Percentiles rank a stretch among this genome's conserved stretches.
Conservation (phyloP, 2,329 filamentous ascomycete species). For the Cytospora chrysosperma region DNA sequence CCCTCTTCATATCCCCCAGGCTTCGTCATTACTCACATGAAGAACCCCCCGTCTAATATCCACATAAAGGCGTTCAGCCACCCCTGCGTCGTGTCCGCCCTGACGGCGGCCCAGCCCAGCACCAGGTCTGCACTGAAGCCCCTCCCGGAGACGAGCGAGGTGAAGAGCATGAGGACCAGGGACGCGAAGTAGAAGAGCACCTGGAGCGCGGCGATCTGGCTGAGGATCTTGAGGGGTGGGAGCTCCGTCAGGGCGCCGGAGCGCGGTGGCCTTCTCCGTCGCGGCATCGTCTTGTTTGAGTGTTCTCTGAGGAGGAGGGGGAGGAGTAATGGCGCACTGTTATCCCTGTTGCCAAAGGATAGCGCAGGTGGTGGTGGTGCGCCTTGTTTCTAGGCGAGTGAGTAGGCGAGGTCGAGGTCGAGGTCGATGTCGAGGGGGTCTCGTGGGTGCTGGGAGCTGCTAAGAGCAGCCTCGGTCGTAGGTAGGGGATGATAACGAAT, state of each 20-base stretch:
- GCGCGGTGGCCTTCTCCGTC: constrained; percentile 57
- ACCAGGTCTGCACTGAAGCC: constrained; percentile 54
- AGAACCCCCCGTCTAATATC: constrained; percentile 55
- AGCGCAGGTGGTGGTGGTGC: neutral
- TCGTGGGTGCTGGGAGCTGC: neutral
- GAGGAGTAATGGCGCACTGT: neutral
- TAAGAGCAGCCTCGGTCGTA: neutral
- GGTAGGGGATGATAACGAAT: neutral
- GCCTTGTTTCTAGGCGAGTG: neutral
- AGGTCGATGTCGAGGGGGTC: neutral
- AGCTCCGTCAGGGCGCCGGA: constrained; percentile 60
- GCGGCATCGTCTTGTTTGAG: constrained; percentile 45
- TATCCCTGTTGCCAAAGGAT: neutral
- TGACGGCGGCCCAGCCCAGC: constrained; percentile 57
- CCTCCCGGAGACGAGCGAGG: constrained; percentile 56
- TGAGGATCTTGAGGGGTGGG: constrained; percentile 58
- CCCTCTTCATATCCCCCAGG: too few relatives aligned
- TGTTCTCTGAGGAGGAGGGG: neutral
- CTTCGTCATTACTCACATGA: constrained; percentile 42
- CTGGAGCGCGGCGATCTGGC: constrained; percentile 59
- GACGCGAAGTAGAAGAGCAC: constrained; percentile 54
- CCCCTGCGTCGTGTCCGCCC: constrained; percentile 61
- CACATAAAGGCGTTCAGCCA: constrained; percentile 60
- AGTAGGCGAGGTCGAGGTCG: neutral
- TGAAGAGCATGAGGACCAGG: constrained; percentile 56